These are phyloP conservation scores for Cryphonectria naterciae DNA, from an alignment of 2,329 filamentous ascomycete genomes.

Conservation along the genomic window DNA sequence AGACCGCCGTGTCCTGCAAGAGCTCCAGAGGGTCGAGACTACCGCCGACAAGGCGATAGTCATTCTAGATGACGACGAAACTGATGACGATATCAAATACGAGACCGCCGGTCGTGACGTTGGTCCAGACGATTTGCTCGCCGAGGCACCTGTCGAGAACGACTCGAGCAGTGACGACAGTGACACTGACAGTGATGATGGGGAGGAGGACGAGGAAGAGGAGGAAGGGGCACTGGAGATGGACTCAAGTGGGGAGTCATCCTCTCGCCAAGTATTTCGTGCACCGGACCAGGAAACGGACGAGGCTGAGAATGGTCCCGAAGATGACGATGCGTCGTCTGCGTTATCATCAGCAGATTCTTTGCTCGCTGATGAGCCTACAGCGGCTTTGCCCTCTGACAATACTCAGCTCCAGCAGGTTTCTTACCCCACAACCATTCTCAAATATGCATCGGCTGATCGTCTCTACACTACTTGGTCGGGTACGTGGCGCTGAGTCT, in stretches of 20 bases:
- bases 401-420: slow-evolving; percentile 13
- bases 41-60: background rate
- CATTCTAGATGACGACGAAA: background rate
- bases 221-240: slow-evolving; percentile 2
- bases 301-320: slow-evolving; percentile 10
- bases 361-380: slow-evolving; percentile 13
- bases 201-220: background rate
- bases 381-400: slow-evolving; percentile 16
- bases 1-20: background rate
- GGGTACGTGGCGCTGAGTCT: slow-evolving; percentile 2
- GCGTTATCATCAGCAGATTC: slow-evolving; percentile 12
- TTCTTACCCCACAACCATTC: slow-evolving; percentile 14
- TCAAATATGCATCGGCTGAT: slow-evolving; percentile 9
- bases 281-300: slow-evolving; percentile 19
- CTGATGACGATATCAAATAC: slow-evolving; percentile 27
- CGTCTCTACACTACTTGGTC: slow-evolving; percentile 15
- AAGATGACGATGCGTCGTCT: slow-evolving; percentile 10
- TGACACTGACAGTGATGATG: background rate
- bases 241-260: background rate
- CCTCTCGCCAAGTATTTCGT: slow-evolving; percentile 19
- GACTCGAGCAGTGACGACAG: slow-evolving; percentile 16
- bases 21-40: background rate
- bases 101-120: slow-evolving; percentile 10
- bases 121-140: background rate
- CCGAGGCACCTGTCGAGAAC: slow-evolving; percentile 6